Conservation (phyloP, 768 basidiomycete genomes). For the Exidia glandulosa region DNA sequence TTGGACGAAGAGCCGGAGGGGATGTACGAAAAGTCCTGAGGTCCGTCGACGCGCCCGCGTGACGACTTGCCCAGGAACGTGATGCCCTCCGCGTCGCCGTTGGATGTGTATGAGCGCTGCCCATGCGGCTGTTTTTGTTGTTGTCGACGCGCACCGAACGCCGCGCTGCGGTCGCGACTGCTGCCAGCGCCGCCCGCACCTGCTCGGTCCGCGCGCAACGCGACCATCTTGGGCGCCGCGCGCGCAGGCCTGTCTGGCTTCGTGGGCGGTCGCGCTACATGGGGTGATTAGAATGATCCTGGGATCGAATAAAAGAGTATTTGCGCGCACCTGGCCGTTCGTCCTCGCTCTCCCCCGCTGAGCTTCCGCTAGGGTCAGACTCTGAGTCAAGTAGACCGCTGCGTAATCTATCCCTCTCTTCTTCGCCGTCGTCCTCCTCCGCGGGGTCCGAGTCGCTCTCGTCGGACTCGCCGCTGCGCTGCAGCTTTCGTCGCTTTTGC, state of each 20-base stretch:
- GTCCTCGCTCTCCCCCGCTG: slow-evolving; percentile 12
- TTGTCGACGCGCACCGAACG: slow-evolving; percentile 5
- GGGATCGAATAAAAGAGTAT: background rate
- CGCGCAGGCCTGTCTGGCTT: background rate
- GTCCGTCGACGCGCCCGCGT: too few relatives aligned
- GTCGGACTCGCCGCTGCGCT: slow-evolving; percentile 8
- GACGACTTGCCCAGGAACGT: slow-evolving; percentile 5
- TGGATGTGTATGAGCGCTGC: slow-evolving; percentile 35
- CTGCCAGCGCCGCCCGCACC: background rate
- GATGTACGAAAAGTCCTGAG: slow-evolving; percentile 78
- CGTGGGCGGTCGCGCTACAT: background rate
- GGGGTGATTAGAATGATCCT: background rate
- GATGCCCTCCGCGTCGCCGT: slow-evolving; percentile 12
- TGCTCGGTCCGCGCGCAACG: background rate
- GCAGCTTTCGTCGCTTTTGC: background rate
- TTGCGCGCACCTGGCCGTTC: slow-evolving; percentile 11
- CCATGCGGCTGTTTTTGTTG: slow-evolving; percentile 31
- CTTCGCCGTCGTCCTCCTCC: slow-evolving; percentile 80
- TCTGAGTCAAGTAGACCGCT: slow-evolving; percentile 19
- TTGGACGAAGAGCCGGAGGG: slow-evolving; percentile 39
- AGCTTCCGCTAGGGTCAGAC: slow-evolving; percentile 13
- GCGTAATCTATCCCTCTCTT: slow-evolving; percentile 52
- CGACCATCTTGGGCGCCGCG: background rate
- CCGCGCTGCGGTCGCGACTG: background rate
- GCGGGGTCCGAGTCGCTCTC: slow-evolving; percentile 53